These are phyloP conservation scores for Cicer cuneatum DNA, from an alignment of 306 rosid species.

Conservation along the genomic window DNA sequence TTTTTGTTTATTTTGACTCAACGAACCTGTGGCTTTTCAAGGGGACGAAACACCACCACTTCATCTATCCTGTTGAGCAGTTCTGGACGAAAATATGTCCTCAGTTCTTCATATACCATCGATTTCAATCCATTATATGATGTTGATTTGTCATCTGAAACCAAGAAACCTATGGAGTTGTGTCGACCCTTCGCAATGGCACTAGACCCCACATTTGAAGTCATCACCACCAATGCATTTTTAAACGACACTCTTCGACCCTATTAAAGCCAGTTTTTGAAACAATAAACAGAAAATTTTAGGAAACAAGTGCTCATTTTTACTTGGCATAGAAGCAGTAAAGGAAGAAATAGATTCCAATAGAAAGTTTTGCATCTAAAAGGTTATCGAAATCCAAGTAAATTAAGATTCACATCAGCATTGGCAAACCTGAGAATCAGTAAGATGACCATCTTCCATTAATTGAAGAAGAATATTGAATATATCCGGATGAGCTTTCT, in stretches of 20 bases:
- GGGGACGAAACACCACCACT: slow-evolving; percentile 83
- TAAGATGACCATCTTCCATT: slow-evolving; percentile 87
- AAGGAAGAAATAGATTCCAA: slow-evolving; percentile 23
- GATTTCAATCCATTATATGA: slow-evolving; percentile 77
- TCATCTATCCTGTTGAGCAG: slow-evolving; percentile 92
- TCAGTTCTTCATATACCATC: slow-evolving; percentile 80
- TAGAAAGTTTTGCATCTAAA: not conserved
- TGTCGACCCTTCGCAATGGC: slow-evolving; percentile 79
- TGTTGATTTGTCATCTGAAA: slow-evolving; percentile 61
- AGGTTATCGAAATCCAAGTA: slow-evolving; percentile 10
- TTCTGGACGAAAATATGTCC: slow-evolving; percentile 90
- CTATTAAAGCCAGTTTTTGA: slow-evolving; percentile 54
- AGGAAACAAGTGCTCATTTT: slow-evolving; percentile 10
- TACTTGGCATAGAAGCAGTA: slow-evolving; percentile 22
- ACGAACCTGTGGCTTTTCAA: slow-evolving; percentile 84
- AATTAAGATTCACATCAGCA: slow-evolving; percentile 27
- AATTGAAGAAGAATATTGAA: slow-evolving; percentile 90
- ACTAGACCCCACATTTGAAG: slow-evolving; percentile 92
- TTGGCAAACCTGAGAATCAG: slow-evolving; percentile 85
- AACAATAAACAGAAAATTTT: slow-evolving; percentile 36
- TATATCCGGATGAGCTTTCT: slow-evolving; percentile 95
- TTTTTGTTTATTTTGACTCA: slow-evolving; percentile 6
- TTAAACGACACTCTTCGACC: slow-evolving; percentile 88
- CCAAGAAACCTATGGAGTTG: slow-evolving; percentile 69
- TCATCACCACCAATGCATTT: slow-evolving; percentile 89